Evolutionary conservation across 805 yeast genomes (phyloP).

Genomic region (Saccharomycopsis fermentans): DNA sequence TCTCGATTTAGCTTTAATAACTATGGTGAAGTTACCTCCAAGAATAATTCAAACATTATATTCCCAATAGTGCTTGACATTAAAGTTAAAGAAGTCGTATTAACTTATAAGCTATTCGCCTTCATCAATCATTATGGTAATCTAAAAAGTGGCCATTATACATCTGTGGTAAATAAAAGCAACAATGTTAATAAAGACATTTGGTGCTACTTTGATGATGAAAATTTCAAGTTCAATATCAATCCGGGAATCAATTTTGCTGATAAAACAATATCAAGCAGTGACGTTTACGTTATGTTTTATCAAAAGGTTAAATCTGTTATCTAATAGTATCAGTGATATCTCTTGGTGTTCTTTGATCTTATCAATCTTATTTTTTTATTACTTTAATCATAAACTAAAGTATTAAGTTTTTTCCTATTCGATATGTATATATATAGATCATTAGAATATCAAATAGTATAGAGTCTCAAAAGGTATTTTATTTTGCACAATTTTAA

Average conservation of each 20-base stretch:
- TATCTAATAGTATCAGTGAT: neutral
- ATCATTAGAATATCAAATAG: no score
- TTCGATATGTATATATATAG: no score
- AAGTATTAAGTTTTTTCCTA: no score
- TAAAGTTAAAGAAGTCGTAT: conserved; percentile 29
- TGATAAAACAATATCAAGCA: conserved; percentile 33
- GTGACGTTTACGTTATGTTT: conserved; percentile 61
- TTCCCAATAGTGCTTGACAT: conserved; percentile 49
- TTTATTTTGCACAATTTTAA: no score
- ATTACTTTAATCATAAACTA: no score
- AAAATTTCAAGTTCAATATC: conserved; percentile 35
- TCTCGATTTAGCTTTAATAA: conserved; percentile 59
- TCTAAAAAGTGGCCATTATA: conserved; percentile 67
- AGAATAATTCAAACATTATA: conserved; percentile 39
- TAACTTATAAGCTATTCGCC: conserved; percentile 45
- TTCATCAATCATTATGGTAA: conserved; percentile 65
- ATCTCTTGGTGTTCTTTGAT: neutral
- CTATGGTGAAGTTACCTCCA: conserved; percentile 33
- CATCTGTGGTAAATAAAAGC: conserved; percentile 48
- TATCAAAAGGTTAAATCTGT: conserved; percentile 32
- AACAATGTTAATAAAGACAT: conserved; percentile 31
- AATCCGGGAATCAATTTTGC: conserved; percentile 37
- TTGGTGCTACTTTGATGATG: conserved; percentile 77
- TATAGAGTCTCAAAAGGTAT: neutral
- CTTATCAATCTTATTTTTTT: neutral